A percentile compares a stretch with the other conserved stretches of the same genome.
These are phyloP conservation scores for Dioszegia crocea DNA, from an alignment of 768 basidiomycete genomes.

Conservation along the genomic window DNA sequence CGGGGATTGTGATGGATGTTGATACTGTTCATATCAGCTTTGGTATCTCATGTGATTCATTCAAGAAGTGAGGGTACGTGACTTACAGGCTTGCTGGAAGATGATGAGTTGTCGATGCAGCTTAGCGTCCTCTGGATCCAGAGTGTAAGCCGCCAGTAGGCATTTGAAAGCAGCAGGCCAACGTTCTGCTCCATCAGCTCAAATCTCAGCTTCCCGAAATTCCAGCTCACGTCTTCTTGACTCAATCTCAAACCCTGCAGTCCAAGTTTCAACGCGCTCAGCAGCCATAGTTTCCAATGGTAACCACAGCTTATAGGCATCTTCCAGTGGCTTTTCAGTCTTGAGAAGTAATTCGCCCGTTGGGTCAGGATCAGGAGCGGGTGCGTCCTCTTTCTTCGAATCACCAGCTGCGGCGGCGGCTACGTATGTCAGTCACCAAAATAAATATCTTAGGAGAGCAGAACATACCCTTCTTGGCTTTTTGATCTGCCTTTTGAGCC, in stretches of 20 bases:
- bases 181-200: constrained; percentile 58
- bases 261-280: constrained; percentile 66
- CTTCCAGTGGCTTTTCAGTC: constrained; percentile 64
- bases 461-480: constrained; percentile 39
- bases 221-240: constrained; percentile 69
- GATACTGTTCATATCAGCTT: constrained; percentile 51
- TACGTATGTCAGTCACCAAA: neutral
- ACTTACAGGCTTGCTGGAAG: constrained; percentile 59
- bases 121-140: constrained; percentile 61
- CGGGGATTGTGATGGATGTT: constrained; percentile 54
- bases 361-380: constrained; percentile 67
- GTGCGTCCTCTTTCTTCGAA: constrained; percentile 33
- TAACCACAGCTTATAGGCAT: constrained; percentile 65
- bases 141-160: constrained; percentile 57
- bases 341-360: constrained; percentile 69
- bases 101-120: constrained; percentile 69
- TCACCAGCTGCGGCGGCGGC: constrained; percentile 23
- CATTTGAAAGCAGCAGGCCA: constrained; percentile 72
- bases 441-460: neutral
- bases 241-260: constrained; percentile 72
- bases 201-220: neutral
- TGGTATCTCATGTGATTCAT: neutral
- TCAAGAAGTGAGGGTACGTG: neutral
- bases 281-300: constrained; percentile 60
- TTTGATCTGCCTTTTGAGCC: constrained; percentile 48